These are phyloP conservation scores for Adiantum capillusveneris DNA, from an alignment of 75 land plant genomes.

Conservation along the genomic window DNA sequence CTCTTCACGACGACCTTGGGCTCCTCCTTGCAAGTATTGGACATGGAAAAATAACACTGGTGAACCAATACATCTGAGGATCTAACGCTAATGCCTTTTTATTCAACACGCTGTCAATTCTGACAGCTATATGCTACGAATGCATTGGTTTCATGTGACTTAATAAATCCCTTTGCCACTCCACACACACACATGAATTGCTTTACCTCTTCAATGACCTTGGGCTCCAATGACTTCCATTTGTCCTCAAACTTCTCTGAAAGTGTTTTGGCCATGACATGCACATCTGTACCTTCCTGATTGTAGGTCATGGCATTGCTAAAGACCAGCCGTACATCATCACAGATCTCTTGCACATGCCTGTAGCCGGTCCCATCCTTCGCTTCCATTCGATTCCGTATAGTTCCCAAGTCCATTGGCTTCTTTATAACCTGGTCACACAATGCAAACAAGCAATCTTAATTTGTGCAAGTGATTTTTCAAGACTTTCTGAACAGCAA, in stretches of 20 bases:
- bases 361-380: slow-evolving; percentile 81
- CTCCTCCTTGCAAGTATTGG: too few relatives aligned
- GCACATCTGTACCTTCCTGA: slow-evolving; percentile 65
- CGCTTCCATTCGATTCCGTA: slow-evolving; percentile 76
- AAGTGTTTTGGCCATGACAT: slow-evolving; percentile 80
- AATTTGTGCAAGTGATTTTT: too few relatives aligned
- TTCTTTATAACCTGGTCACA: slow-evolving; percentile 53
- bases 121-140: too few relatives aligned
- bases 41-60: too few relatives aligned
- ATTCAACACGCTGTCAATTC: too few relatives aligned
- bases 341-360: slow-evolving; percentile 66
- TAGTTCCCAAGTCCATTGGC: slow-evolving; percentile 94
- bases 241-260: slow-evolving; percentile 84
- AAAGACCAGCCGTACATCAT: slow-evolving; percentile 80
- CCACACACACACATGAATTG: too few relatives aligned
- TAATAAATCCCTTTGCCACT: too few relatives aligned
- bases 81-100: too few relatives aligned
- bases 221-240: slow-evolving; percentile 72
- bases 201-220: slow-evolving; percentile 89
- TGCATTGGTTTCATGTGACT: too few relatives aligned
- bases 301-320: slow-evolving; percentile 92
- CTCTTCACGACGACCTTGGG: too few relatives aligned
- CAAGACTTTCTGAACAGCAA: slow-evolving; percentile 14
- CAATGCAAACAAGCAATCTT: too few relatives aligned
- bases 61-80: too few relatives aligned